These are phyloP conservation scores for Cymbidium sinense DNA, from an alignment of 106 monocot species.

Conservation along the genomic window DNA sequence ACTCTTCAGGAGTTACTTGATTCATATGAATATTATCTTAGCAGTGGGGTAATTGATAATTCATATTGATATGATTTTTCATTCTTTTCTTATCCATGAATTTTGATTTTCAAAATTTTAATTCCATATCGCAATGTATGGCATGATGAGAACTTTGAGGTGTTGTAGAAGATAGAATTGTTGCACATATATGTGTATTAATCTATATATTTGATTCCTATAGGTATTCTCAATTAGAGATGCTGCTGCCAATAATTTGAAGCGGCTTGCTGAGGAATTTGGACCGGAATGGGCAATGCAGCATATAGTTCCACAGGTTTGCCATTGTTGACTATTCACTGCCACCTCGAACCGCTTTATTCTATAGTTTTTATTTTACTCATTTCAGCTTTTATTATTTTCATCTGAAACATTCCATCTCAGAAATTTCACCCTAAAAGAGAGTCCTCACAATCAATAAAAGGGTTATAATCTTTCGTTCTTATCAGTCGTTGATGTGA, in stretches of 20 bases:
- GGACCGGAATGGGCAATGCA: conserved; percentile 91
- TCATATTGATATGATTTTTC: neutral
- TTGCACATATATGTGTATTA: neutral
- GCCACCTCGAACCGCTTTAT: neutral
- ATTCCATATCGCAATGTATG: neutral
- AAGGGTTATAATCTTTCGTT: neutral
- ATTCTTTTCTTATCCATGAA: neutral
- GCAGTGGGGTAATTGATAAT: neutral
- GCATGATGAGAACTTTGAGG: neutral
- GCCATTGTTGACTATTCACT: neutral
- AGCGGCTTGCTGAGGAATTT: conserved; percentile 88
- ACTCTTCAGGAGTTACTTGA: neutral
- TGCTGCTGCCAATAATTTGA: conserved; percentile 83
- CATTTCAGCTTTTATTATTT: neutral
- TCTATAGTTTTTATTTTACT: neutral
- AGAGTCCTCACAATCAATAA: neutral
- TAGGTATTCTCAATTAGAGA: conserved; percentile 90
- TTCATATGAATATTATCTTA: neutral
- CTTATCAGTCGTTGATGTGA: neutral
- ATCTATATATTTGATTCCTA: conserved; percentile 4
- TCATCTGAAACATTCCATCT: neutral
- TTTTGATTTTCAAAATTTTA: neutral
- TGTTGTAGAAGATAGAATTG: neutral
- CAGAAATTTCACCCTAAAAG: neutral
- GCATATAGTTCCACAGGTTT: conserved; percentile 63